A percentile compares a stretch with the other conserved stretches of the same genome.
Conservation (phyloP, 352 stramenopile species). For the Globisporangium middletonii region DNA sequence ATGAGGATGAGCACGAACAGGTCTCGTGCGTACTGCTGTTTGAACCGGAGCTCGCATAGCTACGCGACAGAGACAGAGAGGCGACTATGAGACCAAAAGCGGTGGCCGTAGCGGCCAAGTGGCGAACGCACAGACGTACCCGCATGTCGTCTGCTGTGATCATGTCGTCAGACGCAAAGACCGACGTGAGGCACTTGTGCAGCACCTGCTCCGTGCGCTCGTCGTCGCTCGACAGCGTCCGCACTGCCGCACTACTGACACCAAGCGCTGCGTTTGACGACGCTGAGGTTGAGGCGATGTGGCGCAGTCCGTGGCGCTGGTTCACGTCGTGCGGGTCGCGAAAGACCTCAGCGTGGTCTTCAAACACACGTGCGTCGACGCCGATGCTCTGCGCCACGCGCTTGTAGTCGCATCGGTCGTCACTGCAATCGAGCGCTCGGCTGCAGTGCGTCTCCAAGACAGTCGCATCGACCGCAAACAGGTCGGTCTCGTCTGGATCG, state of each 20-base stretch:
- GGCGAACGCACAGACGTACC: slow-evolving; percentile 22
- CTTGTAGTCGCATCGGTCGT: slow-evolving; percentile 10
- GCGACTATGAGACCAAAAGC: not conserved
- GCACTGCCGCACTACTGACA: slow-evolving; percentile 7
- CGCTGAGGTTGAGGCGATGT: not conserved
- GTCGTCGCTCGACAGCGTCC: slow-evolving; percentile 60
- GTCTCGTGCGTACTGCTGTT: slow-evolving; percentile 62
- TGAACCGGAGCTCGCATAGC: slow-evolving; percentile 60
- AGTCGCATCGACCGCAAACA: slow-evolving; percentile 21
- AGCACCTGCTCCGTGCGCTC: slow-evolving; percentile 73
- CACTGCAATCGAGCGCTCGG: slow-evolving; percentile 1
- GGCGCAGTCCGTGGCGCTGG: slow-evolving; percentile 25
- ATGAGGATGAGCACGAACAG: slow-evolving; percentile 85
- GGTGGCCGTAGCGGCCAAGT: not conserved
- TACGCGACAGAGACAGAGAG: slow-evolving; percentile 12
- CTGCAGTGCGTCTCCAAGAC: slow-evolving; percentile 17
- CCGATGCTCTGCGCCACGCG: slow-evolving; percentile 27
- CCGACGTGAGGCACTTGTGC: slow-evolving; percentile 75
- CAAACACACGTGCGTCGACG: slow-evolving; percentile 30
- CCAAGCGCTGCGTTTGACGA: slow-evolving; percentile 7
- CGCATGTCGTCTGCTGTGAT: slow-evolving; percentile 42
- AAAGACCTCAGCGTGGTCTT: slow-evolving; percentile 30
- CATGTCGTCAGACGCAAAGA: slow-evolving; percentile 77
- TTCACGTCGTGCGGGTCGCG: slow-evolving; percentile 37
- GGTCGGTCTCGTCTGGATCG: slow-evolving; percentile 7